Conservation (phyloP, 345 rosid species). For the Clausena lansium region DNA sequence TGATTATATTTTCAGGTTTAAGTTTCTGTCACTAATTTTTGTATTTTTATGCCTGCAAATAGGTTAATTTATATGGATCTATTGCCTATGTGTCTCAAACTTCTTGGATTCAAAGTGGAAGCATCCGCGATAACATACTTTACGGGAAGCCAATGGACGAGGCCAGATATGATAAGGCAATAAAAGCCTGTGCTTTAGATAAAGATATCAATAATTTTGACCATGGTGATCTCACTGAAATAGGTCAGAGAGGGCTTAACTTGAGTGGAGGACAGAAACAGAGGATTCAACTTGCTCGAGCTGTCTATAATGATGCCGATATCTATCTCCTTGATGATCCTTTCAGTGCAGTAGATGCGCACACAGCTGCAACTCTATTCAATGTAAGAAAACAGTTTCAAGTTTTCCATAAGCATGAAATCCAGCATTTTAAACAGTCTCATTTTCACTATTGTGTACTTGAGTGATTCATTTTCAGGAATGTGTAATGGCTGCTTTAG, state of each 20-base stretch:
- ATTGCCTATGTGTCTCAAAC: conserved; percentile 76
- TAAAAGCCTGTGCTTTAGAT: conserved; percentile 65
- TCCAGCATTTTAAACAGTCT: not conserved
- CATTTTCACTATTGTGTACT: not conserved
- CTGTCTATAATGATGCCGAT: conserved; percentile 69
- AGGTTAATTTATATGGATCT: conserved; percentile 58
- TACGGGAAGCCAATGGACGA: conserved; percentile 62
- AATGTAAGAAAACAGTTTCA: conserved; percentile 39
- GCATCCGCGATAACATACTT: conserved; percentile 65
- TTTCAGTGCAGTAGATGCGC: conserved; percentile 85
- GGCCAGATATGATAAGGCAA: conserved; percentile 47
- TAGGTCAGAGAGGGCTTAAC: conserved; percentile 84
- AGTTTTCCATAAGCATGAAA: not conserved
- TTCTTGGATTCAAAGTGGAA: conserved; percentile 89
- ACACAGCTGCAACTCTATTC: conserved; percentile 68
- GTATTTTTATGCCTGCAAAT: conserved; percentile 5
- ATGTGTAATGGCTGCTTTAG: conserved; percentile 58
- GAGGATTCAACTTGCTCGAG: conserved; percentile 81
- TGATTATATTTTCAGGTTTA: not conserved
- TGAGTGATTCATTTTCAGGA: conserved; percentile 45
- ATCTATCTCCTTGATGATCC: conserved; percentile 80
- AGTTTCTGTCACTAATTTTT: conserved; percentile 6
- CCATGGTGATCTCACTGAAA: conserved; percentile 79
- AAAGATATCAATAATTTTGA: conserved; percentile 60
- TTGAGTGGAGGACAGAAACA: conserved; percentile 95